Percentiles rank a stretch among this genome's conserved stretches.
These are phyloP conservation scores for Beta vulgaris DNA, from an alignment of 148 eudicot genomes.

Conservation along the genomic window DNA sequence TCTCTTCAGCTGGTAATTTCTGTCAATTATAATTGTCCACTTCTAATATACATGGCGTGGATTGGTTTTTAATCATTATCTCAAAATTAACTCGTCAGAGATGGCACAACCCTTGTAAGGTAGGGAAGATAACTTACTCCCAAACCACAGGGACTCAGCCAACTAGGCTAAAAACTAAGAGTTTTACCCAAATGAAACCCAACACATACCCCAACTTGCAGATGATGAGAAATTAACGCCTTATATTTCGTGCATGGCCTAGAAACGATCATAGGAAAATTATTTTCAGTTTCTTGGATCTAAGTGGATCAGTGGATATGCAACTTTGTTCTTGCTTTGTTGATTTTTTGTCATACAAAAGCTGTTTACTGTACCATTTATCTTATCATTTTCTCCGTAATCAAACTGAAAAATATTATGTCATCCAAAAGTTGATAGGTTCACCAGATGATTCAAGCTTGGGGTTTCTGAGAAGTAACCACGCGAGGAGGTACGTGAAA, in stretches of 20 bases:
- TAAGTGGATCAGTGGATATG: background rate
- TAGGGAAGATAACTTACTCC: too few relatives aligned
- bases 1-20: slow-evolving; percentile 15
- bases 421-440: slow-evolving; percentile 34
- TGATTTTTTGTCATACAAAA: background rate
- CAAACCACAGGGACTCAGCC: too few relatives aligned
- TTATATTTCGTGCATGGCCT: background rate
- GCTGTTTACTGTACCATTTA: background rate
- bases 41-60: background rate
- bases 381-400: background rate
- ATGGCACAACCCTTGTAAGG: too few relatives aligned
- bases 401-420: slow-evolving; percentile 10
- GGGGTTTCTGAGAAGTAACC: slow-evolving; percentile 43
- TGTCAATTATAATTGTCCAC: background rate
- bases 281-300: background rate
- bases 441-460: slow-evolving; percentile 47
- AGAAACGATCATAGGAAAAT: background rate
- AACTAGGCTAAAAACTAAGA: too few relatives aligned
- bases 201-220: too few relatives aligned
- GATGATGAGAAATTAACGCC: too few relatives aligned
- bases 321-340: background rate
- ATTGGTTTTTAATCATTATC: too few relatives aligned
- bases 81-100: too few relatives aligned
- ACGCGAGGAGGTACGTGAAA: slow-evolving; percentile 46
- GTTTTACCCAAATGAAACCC: too few relatives aligned